Evolutionary conservation across 2,329 filamentous ascomycete species (phyloP).

Genomic region (Rutstroemia sydowiana): DNA sequence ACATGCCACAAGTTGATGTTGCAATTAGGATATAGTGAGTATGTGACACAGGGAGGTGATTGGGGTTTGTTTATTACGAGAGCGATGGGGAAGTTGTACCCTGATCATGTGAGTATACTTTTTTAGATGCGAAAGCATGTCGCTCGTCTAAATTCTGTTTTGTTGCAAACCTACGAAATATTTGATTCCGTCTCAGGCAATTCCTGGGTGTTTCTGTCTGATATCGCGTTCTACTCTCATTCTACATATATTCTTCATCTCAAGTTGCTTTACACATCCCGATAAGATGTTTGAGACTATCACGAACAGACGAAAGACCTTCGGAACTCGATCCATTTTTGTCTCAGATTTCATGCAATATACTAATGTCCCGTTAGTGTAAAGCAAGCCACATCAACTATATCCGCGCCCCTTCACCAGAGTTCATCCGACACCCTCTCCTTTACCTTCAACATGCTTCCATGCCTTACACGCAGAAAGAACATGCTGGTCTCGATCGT

Average conservation of each 20-base stretch:
- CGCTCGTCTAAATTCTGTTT: too few relatives aligned
- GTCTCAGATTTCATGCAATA: background rate
- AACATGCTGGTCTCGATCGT: conserved; percentile 14
- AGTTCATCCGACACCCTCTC: conserved; percentile 3
- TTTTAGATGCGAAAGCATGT: background rate
- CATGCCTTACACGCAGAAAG: conserved; percentile 6
- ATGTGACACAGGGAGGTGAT: conserved; percentile 58
- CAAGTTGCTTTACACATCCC: too few relatives aligned
- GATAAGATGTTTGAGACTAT: background rate
- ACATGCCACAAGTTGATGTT: conserved; percentile 60
- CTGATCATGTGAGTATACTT: conserved; percentile 28
- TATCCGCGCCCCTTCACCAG: background rate
- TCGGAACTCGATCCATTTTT: too few relatives aligned
- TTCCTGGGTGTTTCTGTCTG: too few relatives aligned
- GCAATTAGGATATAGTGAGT: conserved; percentile 55
- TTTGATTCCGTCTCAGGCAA: too few relatives aligned
- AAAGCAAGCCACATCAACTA: conserved; percentile 40
- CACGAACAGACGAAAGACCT: too few relatives aligned
- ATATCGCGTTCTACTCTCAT: too few relatives aligned
- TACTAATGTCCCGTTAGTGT: conserved; percentile 30
- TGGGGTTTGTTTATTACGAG: conserved; percentile 65
- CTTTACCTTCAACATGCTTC: conserved; percentile 7
- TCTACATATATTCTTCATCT: too few relatives aligned
- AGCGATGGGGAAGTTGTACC: conserved; percentile 51
- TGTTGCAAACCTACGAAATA: background rate